Base-by-base conservation (phyloP, 164 flowering plant species). In the Nelumbo lutea region DNA sequence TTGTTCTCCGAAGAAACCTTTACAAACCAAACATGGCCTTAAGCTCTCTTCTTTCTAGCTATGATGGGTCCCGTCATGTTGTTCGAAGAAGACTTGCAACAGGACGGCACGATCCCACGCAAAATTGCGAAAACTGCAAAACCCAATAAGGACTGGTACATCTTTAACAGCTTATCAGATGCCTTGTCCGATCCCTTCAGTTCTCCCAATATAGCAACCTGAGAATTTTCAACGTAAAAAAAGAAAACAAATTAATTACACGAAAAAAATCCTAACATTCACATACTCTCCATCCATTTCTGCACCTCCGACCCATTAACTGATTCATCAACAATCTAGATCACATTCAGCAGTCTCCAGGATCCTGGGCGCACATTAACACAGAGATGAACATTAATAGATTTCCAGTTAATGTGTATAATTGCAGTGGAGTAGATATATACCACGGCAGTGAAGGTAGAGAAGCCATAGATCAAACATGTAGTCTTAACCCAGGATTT, bases 401-500 rank as follows among this genome's bases (percentile, higher is more conserved):
- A 27, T 27, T 27, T 27, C 27, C 27, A 55, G 59, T 1, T 10
- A 3, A 10, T 5, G 59, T 55, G 13, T 3, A 55, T 55, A 55
- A 55, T 55, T 52, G 10, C 5, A 67, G 27, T 27, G 27, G 27
- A 27, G 27, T 53, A 53, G 57, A 53, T 11, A 53, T 13, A 13
- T 83, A 90, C 93, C 97, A 89, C 79, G 68, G 80, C 62, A 9
- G 87, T 77, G 75, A 77, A 61, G 57, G 78, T 61, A 42, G 87
- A 85, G 67, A 66, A 88, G n/a, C 95, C 97, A 73, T 83, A 83
- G 60, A 88, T 71, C 82, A 89, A 83, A 73, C 91, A 89, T 43
- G 91, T 79, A 64, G 87, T 85, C 59, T 8, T 47, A 42, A 79
- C 68, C 93, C 97, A 91, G 3, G 82, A 55, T 67, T 81, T 85